Percentiles rank a stretch among this genome's conserved stretches.
Conservation (phyloP, 306 rosid genomes). For the Vigna angularis region DNA sequence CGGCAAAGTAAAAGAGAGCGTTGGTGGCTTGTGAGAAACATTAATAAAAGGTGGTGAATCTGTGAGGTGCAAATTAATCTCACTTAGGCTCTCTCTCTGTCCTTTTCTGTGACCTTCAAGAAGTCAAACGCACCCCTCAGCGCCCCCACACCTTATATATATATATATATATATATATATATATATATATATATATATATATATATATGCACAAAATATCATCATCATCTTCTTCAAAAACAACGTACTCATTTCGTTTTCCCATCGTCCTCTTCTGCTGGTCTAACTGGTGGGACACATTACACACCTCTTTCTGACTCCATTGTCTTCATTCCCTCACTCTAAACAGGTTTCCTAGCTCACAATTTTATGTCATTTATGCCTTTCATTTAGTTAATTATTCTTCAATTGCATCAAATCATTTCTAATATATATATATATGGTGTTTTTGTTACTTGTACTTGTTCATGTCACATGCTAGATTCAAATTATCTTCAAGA, state of each 20-base stretch:
- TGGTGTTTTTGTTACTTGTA: neutral
- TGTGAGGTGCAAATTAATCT: constrained; percentile 61
- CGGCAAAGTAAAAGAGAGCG: constrained; percentile 65
- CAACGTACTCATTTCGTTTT: neutral
- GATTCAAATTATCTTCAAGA: neutral
- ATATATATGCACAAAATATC: constrained; percentile 12
- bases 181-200: neutral
- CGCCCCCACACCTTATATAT: constrained; percentile 37
- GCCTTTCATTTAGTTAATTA: neutral
- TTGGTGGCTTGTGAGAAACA: constrained; percentile 72
- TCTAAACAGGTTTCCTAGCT: neutral
- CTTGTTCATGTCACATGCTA: neutral
- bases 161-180: neutral
- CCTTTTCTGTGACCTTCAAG: constrained; percentile 44
- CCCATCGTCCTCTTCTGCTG: constrained; percentile 45
- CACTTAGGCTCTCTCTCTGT: constrained; percentile 29
- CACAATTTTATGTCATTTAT: too few species aligned
- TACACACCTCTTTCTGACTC: constrained; percentile 31
- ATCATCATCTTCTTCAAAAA: constrained; percentile 13
- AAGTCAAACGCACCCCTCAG: constrained; percentile 35
- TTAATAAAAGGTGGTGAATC: constrained; percentile 71
- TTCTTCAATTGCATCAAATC: neutral
- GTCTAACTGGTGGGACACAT: constrained; percentile 47
- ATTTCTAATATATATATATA: neutral
- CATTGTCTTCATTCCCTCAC: constrained; percentile 42